Evolutionary conservation across 2,329 filamentous ascomycete genomes (phyloP), one percentile per base, ranked within the genome.

Genomic region (Ophiostoma himal-ulmi): DNA sequence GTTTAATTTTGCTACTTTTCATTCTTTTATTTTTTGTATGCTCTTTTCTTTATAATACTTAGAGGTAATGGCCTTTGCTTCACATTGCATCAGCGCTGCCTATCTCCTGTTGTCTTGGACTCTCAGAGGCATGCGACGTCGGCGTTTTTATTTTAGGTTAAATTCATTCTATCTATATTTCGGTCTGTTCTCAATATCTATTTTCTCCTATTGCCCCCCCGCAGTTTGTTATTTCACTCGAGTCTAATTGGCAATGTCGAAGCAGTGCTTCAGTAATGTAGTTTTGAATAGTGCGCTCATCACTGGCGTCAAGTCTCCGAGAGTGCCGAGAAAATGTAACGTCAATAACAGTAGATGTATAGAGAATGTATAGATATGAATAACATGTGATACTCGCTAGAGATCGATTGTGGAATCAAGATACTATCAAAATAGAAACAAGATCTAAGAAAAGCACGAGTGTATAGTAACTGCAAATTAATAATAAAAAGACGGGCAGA

Each of bases 81-180:
- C 17, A 22, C 36, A n/a, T 22, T 39, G 62, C 62, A 65, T 65
- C 20, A 65, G 11, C 34, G 34, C 62, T 39, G 36, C 36, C 37
- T 22, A 30, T 30, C n/a, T 20, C 41, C 44, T 37, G 60, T 64
- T 37, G 60, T n/a, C 57, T 64, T 37, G 22, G 30, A n/a, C 60
- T 39, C 36, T 36, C 62, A 64, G 14, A 22, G 14, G 60, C 62
- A 65, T 22, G 62, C 62, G 62, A 64, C 13, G 44, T 48, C 41
- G 66, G 66, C 41, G 57, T 67, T 36, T 48, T 62, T 48, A 48
- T 48, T 62, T 39, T 48, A 62, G 11, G 30, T 62, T 37, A 11
- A n/a, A 7, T 39, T n/a, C 20, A 34, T 37, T 39, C 1, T 65
- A 65, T 65, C 39, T 26, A 13, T 22, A 57, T 8, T 57, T 22